These are phyloP conservation scores for Hippophae rhamnoides DNA, from an alignment of 306 rosid species.

Conservation along the genomic window DNA sequence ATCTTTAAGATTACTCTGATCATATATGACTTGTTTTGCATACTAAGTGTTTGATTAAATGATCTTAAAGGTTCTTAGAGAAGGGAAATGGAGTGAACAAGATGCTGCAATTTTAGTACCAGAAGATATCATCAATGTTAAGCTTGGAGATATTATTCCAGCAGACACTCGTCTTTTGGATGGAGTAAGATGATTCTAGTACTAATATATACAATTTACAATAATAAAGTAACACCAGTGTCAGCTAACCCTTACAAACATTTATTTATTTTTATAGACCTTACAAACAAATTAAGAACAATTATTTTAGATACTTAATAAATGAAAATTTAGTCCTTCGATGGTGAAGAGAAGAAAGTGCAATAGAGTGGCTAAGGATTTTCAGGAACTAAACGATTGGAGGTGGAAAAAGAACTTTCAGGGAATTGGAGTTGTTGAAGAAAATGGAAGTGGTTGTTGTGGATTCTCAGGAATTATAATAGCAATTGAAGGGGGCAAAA, in stretches of 20 bases:
- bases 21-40: background rate
- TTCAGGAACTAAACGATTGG: background rate
- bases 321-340: background rate
- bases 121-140: conserved; percentile 69
- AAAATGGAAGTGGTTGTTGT: conserved; percentile 30
- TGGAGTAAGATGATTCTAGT: conserved; percentile 23
- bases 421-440: conserved; percentile 26
- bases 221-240: too few species aligned
- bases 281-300: too few species aligned
- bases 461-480: conserved; percentile 26
- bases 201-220: too few species aligned
- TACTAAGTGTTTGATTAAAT: background rate
- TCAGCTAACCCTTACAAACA: too few species aligned
- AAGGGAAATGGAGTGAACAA: conserved; percentile 77
- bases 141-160: conserved; percentile 79
- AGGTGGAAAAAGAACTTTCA: background rate
- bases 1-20: background rate
- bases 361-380: background rate
- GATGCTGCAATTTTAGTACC: conserved; percentile 74
- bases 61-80: conserved; percentile 53
- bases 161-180: conserved; percentile 87
- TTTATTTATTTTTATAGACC: too few species aligned
- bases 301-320: too few species aligned
- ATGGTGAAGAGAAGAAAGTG: background rate
- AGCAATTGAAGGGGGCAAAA: conserved; percentile 37